Conservation (phyloP, 352 stramenopile genomes). For the Globisporangium orthogonon region DNA sequence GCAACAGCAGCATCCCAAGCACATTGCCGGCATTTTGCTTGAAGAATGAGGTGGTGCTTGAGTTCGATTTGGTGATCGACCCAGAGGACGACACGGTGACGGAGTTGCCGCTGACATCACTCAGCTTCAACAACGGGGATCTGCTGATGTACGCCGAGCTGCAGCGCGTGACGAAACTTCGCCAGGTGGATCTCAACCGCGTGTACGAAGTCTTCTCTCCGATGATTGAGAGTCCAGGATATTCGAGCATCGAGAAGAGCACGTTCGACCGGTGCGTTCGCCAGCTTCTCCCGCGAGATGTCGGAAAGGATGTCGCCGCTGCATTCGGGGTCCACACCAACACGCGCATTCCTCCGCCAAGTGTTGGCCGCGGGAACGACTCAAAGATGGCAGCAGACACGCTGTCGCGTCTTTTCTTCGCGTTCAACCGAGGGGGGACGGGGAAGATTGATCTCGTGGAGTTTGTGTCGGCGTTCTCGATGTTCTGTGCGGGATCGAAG, state of each 20-base stretch:
- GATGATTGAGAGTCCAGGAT: conserved; percentile 46
- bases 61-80: conserved; percentile 78
- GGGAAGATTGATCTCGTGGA: conserved; percentile 85
- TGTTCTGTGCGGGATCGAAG: conserved; percentile 94
- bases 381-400: conserved; percentile 73
- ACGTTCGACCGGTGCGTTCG: conserved; percentile 71
- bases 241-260: conserved; percentile 71
- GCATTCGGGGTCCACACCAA: conserved; percentile 64
- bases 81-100: conserved; percentile 49
- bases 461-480: conserved; percentile 91
- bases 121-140: conserved; percentile 82
- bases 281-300: conserved; percentile 45
- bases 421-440: conserved; percentile 79
- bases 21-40: conserved; percentile 64
- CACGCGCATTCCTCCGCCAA: conserved; percentile 45
- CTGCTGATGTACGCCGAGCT: conserved; percentile 79
- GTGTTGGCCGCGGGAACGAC: conserved; percentile 58
- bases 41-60: conserved; percentile 80
- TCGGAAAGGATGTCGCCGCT: conserved; percentile 43
- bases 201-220: conserved; percentile 73
- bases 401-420: conserved; percentile 77
- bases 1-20: conserved; percentile 42
- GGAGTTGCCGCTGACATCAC: conserved; percentile 54
- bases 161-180: conserved; percentile 65
- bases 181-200: conserved; percentile 56